phyloP scores from a whole-genome alignment of 116 monocot species.

The Iris pallida region DNA sequence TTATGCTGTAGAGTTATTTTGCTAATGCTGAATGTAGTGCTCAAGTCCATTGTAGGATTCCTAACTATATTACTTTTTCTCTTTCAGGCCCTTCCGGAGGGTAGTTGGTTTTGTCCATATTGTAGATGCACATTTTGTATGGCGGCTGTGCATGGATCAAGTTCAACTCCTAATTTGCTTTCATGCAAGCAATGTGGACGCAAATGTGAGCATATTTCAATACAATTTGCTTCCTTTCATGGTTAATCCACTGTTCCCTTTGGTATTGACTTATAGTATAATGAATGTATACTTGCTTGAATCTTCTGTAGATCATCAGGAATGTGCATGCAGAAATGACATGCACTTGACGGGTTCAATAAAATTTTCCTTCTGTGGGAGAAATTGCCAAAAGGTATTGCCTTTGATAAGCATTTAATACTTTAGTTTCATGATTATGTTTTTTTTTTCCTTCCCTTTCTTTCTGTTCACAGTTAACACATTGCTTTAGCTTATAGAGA shows the following conservation, averaged over 20 bases:
- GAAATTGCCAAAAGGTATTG: conserved; percentile 54
- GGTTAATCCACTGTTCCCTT: not conserved
- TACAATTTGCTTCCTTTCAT: not conserved
- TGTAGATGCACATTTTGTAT: conserved; percentile 64
- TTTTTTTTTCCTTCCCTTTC: too few relatives aligned
- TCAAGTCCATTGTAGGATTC: not conserved
- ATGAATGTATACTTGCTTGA: not conserved
- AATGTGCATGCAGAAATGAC: conserved; percentile 36
- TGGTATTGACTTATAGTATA: not conserved
- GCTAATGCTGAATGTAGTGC: not conserved
- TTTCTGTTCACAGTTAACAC: too few relatives aligned
- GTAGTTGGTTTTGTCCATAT: conserved; percentile 65
- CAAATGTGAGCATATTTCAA: conserved; percentile 43
- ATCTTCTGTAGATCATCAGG: conserved; percentile 47
- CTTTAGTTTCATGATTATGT: too few relatives aligned
- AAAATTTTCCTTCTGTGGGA: conserved; percentile 35
- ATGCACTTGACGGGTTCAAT: conserved; percentile 16
- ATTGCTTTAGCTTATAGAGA: too few relatives aligned
- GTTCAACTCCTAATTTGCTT: conserved; percentile 14
- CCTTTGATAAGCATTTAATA: not conserved
- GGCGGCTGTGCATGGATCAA: conserved; percentile 9
- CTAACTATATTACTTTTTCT: not conserved
- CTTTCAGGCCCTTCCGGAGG: conserved; percentile 57
- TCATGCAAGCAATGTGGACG: conserved; percentile 53
- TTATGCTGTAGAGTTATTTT: not conserved